Percentiles rank a stretch among this genome's conserved stretches.
Conservation (phyloP, 805 yeast species). For the Myxozyma mucilagina region DNA sequence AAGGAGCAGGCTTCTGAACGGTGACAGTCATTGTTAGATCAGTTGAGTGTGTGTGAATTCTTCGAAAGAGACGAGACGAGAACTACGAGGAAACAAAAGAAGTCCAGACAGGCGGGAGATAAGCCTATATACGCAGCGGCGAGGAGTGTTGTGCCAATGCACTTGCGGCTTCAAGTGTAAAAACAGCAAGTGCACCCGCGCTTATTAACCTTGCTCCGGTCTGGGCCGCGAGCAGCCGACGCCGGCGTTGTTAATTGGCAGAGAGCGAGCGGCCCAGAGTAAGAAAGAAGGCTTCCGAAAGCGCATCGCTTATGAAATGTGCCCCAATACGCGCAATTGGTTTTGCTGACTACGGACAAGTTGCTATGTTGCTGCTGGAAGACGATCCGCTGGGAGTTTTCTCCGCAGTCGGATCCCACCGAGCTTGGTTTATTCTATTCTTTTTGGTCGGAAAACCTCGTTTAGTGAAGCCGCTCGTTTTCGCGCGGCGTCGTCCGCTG, state of each 20-base stretch:
- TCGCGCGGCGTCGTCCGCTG: constrained; percentile 5
- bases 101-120: neutral
- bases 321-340: neutral
- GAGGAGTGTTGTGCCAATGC: neutral
- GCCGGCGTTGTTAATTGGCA: neutral
- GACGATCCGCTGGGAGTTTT: too few species aligned
- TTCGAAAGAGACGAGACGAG: neutral
- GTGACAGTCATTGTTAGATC: constrained; percentile 69
- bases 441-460: too few species aligned
- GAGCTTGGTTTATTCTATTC: too few species aligned
- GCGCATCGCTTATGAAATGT: too few species aligned
- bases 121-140: neutral
- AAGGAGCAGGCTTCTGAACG: constrained; percentile 95
- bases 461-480: neutral
- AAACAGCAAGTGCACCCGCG: neutral
- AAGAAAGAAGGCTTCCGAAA: too few species aligned
- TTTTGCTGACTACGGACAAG: too few species aligned
- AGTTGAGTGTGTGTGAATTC: neutral
- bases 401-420: too few species aligned
- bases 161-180: neutral
- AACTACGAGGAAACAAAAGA: neutral
- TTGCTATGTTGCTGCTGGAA: too few species aligned
- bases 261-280: too few species aligned
- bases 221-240: constrained; percentile 6
- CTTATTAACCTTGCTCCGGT: constrained; percentile 5